Conservation (phyloP, 345 rosid genomes). For the Salix exigua region DNA sequence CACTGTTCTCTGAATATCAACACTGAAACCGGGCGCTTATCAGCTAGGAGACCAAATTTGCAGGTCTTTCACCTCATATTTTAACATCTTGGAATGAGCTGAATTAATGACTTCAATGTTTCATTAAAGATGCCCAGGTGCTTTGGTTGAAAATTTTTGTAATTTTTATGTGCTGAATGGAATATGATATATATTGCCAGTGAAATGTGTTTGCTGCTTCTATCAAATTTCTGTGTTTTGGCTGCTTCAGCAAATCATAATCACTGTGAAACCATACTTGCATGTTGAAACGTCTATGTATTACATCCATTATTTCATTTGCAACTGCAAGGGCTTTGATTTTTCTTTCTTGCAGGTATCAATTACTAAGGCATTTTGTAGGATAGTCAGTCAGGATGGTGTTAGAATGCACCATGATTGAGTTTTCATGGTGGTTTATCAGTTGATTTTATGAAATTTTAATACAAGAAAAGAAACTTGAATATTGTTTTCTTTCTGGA, state of each 20-base stretch:
- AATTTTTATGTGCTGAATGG: not conserved
- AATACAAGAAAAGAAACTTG: not conserved
- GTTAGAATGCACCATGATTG: not conserved
- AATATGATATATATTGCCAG: not conserved
- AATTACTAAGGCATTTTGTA: not conserved
- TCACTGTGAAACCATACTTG: not conserved
- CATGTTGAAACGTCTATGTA: not conserved
- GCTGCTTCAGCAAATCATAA: not conserved
- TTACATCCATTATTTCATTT: not conserved
- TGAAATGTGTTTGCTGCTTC: not conserved
- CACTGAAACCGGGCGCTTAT: conserved; percentile 96
- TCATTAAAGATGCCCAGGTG: not conserved
- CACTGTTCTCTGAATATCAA: conserved; percentile 97
- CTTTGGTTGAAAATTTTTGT: not conserved
- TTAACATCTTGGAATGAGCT: not conserved
- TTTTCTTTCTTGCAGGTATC: not conserved
- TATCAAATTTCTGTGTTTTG: not conserved
- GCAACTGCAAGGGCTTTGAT: not conserved
- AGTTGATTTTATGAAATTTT: not conserved
- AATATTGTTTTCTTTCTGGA: not conserved
- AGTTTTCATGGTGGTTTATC: not conserved
- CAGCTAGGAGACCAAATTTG: conserved; percentile 96
- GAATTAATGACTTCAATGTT: not conserved
- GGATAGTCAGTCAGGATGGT: not conserved
- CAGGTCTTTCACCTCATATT: conserved; percentile 52